Evolutionary conservation across 129 eudicot genomes (phyloP), one percentile per base, ranked within the genome.

Genomic region (Flaveria bidentis): DNA sequence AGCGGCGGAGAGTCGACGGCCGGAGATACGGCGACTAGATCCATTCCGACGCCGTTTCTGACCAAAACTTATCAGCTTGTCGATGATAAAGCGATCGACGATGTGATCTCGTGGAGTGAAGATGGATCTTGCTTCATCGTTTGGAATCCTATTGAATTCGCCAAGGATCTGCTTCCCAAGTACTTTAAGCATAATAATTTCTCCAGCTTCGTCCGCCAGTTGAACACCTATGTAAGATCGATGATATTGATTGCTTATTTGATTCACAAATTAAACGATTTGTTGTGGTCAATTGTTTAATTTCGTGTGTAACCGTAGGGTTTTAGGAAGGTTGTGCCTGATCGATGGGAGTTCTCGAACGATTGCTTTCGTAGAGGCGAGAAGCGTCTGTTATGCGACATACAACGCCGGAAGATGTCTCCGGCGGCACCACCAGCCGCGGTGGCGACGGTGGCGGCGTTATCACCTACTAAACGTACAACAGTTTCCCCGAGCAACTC

Each of bases 121-220:
- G 96, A 95, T 36, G 99, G 99, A 91, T 95, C 99, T 73, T 72
- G 86, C 12, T 95, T 95, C 80, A 80, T 95, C 73, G 99, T 95
- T 0, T 95, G 99, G 99, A 91, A 95, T 83, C 94, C 96, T 1
- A 85, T 90, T 9, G 96, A 91, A 58, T 95, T 95, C 11, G 99
- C 99, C 6, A 84, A 85, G 75, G 96, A 91, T 87, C 88, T 95
- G 87, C 89, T 95, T 0, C 99, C 99, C 0, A 92, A 87, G 64
- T 95, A 86, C 67, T 95, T 95, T 75, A 95, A 95, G 81, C 99
- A 95, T 82, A 95, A 95, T 36, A 95, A 95, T 77, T 91, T 95
- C 85, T 95, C 99, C 41, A 91, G 97, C 60, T 95, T 95, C 51
- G 97, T 95, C 76, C 96, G 99, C 20, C 99, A 95, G 77, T 89